phyloP scores from a whole-genome alignment of 2,329 filamentous ascomycete genomes.

The Trichoderma sp. region DNA sequence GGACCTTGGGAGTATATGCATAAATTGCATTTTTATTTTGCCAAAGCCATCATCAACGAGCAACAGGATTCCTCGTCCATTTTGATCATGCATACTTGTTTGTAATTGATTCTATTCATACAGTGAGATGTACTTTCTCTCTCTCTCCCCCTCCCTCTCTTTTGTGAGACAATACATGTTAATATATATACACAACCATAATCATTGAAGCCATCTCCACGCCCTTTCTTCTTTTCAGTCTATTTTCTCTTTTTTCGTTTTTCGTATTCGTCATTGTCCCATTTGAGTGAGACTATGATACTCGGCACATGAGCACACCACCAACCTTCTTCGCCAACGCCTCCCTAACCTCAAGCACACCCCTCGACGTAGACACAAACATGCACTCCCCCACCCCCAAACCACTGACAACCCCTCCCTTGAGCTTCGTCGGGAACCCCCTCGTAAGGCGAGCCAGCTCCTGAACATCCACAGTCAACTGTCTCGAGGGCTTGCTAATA shows the following conservation, averaged over 20 bases:
- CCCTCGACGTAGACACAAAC: conserved; percentile 73
- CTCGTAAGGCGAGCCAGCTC: conserved; percentile 64
- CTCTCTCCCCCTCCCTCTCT: neutral
- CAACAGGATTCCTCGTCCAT: neutral
- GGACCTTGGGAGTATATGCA: conserved; percentile 11
- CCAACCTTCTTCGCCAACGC: conserved; percentile 77
- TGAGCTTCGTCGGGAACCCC: conserved; percentile 57
- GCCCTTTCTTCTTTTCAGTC: neutral
- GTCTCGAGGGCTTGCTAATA: conserved; percentile 71
- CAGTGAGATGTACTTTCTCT: conserved; percentile 5
- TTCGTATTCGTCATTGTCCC: neutral
- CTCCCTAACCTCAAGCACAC: conserved; percentile 78
- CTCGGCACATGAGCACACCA: conserved; percentile 74
- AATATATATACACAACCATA: conserved; percentile 5
- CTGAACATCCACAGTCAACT: conserved; percentile 62
- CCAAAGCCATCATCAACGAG: neutral
- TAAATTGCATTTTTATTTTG: conserved; percentile 1
- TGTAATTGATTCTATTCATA: conserved; percentile 18
- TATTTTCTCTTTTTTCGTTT: neutral
- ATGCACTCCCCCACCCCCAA: conserved; percentile 78
- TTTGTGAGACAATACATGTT: neutral
- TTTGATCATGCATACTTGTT: neutral
- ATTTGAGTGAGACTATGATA: conserved; percentile 41
- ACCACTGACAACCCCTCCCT: conserved; percentile 68
- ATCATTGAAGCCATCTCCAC: neutral